Evolutionary conservation across 116 monocot species (phyloP), one percentile per base, ranked within the genome.

Genomic region (Cymodocea nodosa): DNA sequence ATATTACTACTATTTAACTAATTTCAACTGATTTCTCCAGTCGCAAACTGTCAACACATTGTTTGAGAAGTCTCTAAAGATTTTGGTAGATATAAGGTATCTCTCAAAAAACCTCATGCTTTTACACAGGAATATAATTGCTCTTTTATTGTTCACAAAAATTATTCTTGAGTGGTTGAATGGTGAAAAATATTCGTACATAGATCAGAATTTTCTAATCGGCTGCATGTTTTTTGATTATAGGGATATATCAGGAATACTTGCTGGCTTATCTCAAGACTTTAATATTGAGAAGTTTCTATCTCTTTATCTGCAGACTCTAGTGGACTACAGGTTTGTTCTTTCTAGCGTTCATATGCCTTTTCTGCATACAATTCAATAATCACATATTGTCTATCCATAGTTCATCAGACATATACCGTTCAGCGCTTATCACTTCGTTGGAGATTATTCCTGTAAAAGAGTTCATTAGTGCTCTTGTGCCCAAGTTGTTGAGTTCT

Each of bases 201-300:
- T 6, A 44, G 44, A 6, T 44, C 44, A 44, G 44, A 5, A 36
- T 71, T 50, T 64, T 36, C 25, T 62, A 15, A 64, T 18, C 40
- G 23, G 10, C 50, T 49, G 12, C 50, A 5, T 57, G 9, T 35
- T 18, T 35, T 15, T 65, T 67, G 5, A 35, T 60, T 36, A 61
- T 66, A 94, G 93, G 80, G 89, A 94, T 69, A 76, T 93, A 74
- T 17, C 79, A 71, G 86, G 68, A 36, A 56, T 94, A 58, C 84
- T 94, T 66, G 73, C 72, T 68, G 82, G 80, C 60, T 73, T 94
- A 62, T 87, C 79, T 4, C 58, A 71, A 44, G 87, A 86, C 48
- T 89, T 82, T 71, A 84, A 89, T 66, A 83, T 87, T 49, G 76
- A 81, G 59, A 84, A 76, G 50, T 94, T 94, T 64, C 61, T 85